These are phyloP conservation scores for Cryphonectria radicalis DNA, from an alignment of 2,329 filamentous ascomycete species.

Conservation along the genomic window DNA sequence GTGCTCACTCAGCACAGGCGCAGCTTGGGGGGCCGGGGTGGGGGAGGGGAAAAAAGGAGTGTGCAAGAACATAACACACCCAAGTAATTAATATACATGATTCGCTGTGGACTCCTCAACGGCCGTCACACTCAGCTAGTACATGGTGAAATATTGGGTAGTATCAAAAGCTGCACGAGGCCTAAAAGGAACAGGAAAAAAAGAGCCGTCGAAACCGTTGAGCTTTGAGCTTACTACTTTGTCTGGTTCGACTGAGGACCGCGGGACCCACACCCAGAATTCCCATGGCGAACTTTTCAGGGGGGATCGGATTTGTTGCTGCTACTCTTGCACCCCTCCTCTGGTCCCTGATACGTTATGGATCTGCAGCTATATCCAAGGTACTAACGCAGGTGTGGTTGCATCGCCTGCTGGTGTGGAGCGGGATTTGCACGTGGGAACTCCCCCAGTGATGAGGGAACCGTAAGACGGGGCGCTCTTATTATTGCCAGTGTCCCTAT, in stretches of 20 bases:
- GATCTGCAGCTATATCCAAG: conserved; percentile 7
- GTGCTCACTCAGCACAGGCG: neutral
- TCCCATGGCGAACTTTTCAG: conserved; percentile 9
- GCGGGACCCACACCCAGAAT: neutral
- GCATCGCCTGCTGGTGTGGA: conserved; percentile 3
- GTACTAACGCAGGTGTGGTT: neutral
- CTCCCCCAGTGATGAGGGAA: neutral
- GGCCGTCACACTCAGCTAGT: neutral
- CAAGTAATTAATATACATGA: too few relatives aligned
- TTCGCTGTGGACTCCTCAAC: neutral
- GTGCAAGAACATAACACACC: too few relatives aligned
- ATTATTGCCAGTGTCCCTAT: conserved; percentile 3
- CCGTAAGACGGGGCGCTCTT: neutral
- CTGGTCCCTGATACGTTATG: neutral
- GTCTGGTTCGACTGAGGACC: neutral
- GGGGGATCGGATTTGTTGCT: conserved; percentile 4
- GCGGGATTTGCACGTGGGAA: neutral
- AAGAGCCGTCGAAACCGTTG: neutral
- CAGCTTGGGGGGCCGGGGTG: neutral
- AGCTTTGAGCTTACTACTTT: neutral
- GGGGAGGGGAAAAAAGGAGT: neutral
- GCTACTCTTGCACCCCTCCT: neutral
- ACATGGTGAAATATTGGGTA: neutral
- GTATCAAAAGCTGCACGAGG: neutral
- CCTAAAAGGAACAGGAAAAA: neutral